These are phyloP conservation scores for Malus hybrid DNA, from an alignment of 331 rosid genomes.

Conservation along the genomic window DNA sequence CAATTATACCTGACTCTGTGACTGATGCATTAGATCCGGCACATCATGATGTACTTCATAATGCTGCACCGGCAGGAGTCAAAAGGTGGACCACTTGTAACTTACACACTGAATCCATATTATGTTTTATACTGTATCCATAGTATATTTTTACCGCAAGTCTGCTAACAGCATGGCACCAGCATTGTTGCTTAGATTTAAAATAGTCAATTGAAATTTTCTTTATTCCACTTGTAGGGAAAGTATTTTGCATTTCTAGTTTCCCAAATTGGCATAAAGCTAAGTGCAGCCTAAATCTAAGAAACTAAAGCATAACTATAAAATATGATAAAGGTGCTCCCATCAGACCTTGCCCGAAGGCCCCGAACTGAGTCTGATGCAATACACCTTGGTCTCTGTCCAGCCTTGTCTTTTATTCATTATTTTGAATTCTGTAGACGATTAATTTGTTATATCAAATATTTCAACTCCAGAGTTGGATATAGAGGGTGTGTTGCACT, in stretches of 20 bases:
- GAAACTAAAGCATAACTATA: background rate
- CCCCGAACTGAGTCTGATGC: background rate
- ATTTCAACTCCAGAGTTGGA: background rate
- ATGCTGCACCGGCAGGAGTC: slow-evolving; percentile 69
- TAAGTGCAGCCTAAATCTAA: background rate
- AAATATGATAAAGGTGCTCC: background rate
- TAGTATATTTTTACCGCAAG: background rate
- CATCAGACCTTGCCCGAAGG: background rate
- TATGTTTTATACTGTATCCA: background rate
- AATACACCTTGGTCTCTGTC: background rate
- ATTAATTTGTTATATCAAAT: background rate
- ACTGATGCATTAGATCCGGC: slow-evolving; percentile 78
- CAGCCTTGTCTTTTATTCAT: background rate
- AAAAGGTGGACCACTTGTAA: slow-evolving; percentile 50
- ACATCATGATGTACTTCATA: slow-evolving; percentile 72
- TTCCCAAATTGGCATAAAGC: background rate
- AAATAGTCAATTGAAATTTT: background rate
- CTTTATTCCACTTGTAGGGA: background rate
- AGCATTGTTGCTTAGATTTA: background rate
- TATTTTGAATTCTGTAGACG: background rate
- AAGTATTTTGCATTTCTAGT: background rate
- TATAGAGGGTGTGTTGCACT: background rate
- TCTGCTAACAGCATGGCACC: background rate
- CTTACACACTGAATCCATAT: background rate
- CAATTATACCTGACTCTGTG: slow-evolving; percentile 66